Base-by-base conservation (phyloP, 495 filamentous ascomycete genomes). In the Hypoxylon subgilvum region DNA sequence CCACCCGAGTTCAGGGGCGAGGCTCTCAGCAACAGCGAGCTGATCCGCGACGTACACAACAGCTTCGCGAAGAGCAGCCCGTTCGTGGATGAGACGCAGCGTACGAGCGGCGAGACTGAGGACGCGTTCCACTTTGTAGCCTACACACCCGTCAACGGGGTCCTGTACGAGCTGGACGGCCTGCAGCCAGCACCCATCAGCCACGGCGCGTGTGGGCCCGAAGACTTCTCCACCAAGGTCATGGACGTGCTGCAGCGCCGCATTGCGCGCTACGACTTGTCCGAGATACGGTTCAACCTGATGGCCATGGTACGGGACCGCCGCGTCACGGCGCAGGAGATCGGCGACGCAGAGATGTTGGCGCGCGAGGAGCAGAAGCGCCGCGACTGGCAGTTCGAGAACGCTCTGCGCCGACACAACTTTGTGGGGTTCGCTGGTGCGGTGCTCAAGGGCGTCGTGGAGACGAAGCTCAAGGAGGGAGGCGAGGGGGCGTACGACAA, bases 41-140 rank as follows among this genome's bases (percentile, higher is more conserved):
- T 89, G 14, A 96, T 99, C 69, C 86, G 94, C 38, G 87, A 88
- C 61, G 88, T 90, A 43, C 94, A 99, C 76, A 99, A 99, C 69
- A 88, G 87, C 27, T 97, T 99, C 72, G 89, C 94, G 13, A 82
- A 86, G 52, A 86, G 87, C 17, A 91, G 86, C 17, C 95, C 95
- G 8, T 98, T 98, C 69, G 85, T 89, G 9, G 92, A 97, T 69
- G 93, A 97, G 76, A 90, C 88, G 53, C 81, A 83, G 49, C 84
- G 86, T 1, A 79, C 83, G 5, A 78, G 82, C 46, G 82, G 80
- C 32, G 76, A 72, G 19, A 69, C 79, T 2, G 89, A 90, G 65
- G 94, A 99, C 65, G 89, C 93, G 13, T 99, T 94, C 73, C 95
- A 99, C 72, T 99, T 99, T 75, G 90, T 97, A 66, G 94, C 93